Base-by-base conservation (phyloP, 2,329 filamentous ascomycete species). In the Fusarium sp. region DNA sequence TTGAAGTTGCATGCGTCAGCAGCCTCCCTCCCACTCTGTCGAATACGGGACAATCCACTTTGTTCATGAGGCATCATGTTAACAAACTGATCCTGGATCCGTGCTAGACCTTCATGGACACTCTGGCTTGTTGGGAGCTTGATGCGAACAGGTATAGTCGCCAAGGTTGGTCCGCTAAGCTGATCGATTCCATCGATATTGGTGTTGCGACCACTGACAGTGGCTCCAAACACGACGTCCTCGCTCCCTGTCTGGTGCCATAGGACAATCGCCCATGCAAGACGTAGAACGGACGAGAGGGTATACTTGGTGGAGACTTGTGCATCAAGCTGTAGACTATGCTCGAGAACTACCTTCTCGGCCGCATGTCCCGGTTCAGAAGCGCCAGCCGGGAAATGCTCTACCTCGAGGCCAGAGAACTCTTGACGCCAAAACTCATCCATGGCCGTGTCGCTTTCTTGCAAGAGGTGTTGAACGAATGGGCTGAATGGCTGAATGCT, bases 31-130 rank as follows among this genome's bases (percentile, higher is more conserved):
- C 43, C 43, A 17, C 5, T 14, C 5, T 47, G 44, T 13, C 35
- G 44, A 4, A 55, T 55, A 1, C 38, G 21, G 4, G 39, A 23
- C 3, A 55, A 4, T 8, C 47, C 52, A 0, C 39, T 51, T 6
- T 55, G 52, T 33, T 55, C 52, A 10, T 51, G 8, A 3, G 52
- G n/a, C 14, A 55, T 55, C 52, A 55, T 55, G 6, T 32, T 17
- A 11, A 51, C 14, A 14, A 38, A 50, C 4, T 51, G 32, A 9
- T 35, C 10, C 5, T 55, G 38, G 4, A 55, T 8, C 15, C 35
- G 19, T 4, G 36, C 29, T 4, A 53, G 14, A 14, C 13, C 14
- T 0, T 17, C 9, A 0, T 27, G 1, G 4, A 33, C 29, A 2
- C 25, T 14, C 3, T 11, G 2, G 0, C 21, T 43, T 2, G 5